Evolutionary conservation across 495 filamentous ascomycete species (phyloP).

Genomic region (Hypomontagnella monticulosa): DNA sequence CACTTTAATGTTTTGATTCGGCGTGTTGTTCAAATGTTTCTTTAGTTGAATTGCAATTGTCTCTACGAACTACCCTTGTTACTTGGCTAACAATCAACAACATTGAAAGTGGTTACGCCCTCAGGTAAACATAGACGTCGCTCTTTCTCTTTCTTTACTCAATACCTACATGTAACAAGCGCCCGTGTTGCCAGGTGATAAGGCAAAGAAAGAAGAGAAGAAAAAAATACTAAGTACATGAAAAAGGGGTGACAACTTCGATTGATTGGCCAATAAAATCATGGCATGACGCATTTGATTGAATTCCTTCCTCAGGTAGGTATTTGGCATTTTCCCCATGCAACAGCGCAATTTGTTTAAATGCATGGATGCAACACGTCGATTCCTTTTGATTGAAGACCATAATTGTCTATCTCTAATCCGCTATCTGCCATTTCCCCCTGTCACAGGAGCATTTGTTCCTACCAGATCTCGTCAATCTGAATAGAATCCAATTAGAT

Average conservation of each 20-base stretch:
- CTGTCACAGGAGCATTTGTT: neutral
- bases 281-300: slow-evolving; percentile 24
- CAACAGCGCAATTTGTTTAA: slow-evolving; percentile 23
- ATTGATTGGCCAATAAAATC: slow-evolving; percentile 11
- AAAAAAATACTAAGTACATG: neutral
- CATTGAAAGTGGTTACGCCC: too few species aligned
- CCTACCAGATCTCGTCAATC: neutral
- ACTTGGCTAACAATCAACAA: too few species aligned
- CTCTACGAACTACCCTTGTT: too few species aligned
- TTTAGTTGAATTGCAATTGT: too few species aligned
- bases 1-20: too few species aligned
- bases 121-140: too few species aligned
- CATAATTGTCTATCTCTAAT: neutral
- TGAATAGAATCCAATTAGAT: too few species aligned
- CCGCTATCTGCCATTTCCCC: neutral
- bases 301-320: neutral
- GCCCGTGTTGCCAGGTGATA: neutral
- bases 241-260: slow-evolving; percentile 9
- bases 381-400: slow-evolving; percentile 3
- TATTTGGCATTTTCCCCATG: slow-evolving; percentile 3
- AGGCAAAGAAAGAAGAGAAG: slow-evolving; percentile 20
- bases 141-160: too few species aligned
- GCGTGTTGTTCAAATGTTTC: too few species aligned
- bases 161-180: too few species aligned
- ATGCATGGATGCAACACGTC: slow-evolving; percentile 19